Evolutionary conservation across 352 stramenopile species (phyloP), one percentile per base, ranked within the genome.

Genomic region (Globisporangium abappressorium): DNA sequence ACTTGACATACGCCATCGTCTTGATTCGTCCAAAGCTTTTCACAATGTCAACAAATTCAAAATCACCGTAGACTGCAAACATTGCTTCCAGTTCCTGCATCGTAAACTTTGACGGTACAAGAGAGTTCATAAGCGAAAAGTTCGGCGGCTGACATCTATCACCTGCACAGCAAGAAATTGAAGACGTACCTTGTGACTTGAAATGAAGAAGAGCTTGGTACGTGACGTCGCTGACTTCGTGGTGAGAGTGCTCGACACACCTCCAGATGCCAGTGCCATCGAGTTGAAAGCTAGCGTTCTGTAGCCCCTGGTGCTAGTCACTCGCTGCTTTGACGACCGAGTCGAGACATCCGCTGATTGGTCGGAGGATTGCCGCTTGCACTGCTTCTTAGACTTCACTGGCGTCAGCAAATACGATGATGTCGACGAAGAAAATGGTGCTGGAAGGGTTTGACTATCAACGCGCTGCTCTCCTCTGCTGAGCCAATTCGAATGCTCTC

Each of bases 1-100:
- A 95, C 43, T 72, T 66, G 38, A 95, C 70, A 49, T 95, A 95
- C 14, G 88, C 88, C 88, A 95, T 95, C 1, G 88, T 94, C 72
- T 91, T 91, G n/a, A 94, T 59, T 26, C 82, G 79, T 3, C 88
- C 88, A 72, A 93, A 93, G 65, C 78, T 92, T 64, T 84, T 87
- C 26, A 90, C 80, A 11, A 89, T 65, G 38, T 92, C 66, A 51
- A 89, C 85, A 24, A 64, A 72, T 41, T 93, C 83, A 56, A 95
- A 87, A 68, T 93, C 75, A 2, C 86, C 81, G 46, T 95, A 95
- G 4, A 90, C 82, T 0, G 70, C 74, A 72, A 95, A 95, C 81
- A 95, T 93, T 1, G 88, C 86, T 30, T 93, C 76, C 0, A 95
- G 56, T 26, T 94, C 88, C 64, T 95, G 88, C 33, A 76, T 62